Base-by-base conservation (phyloP, 176 grass and related monocot species). In the Carex littledalei region DNA sequence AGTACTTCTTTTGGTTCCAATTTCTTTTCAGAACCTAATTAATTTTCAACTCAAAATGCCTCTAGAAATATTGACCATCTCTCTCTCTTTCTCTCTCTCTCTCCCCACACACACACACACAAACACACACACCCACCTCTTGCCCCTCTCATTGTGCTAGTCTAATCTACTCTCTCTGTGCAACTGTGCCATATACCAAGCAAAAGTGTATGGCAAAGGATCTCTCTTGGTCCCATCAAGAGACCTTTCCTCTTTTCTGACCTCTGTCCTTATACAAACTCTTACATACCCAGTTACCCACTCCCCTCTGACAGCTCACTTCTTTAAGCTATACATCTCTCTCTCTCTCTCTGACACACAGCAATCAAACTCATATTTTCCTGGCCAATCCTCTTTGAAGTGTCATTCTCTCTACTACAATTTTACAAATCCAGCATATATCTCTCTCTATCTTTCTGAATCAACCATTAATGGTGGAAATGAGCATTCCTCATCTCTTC, bases 401-500 rank as follows among this genome's bases (percentile, higher is more conserved):
- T 53, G 8, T 54, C 72, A 53, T 4, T 75, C 45, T 29, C 1
- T 76, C 47, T 29, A 55, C 21, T 31, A 77, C 4, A 39, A 39
- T 39, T 39, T 39, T 39, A 39, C 54, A 77, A 77, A 81, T 59
- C 56, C 58, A 62, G 58, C 8, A 81, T 21, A 32, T 34, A 64
- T 34, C 49, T 81, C 39, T 62, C 12, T 26, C 62, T 47, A n/a
- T 67, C 11, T 85, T 32, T 87, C 76, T 35, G 79, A 86, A 92
- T 88, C 67, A 85, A 61, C 34, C 6, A 10, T 63, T 21, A 56
- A 80, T 85, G 62, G 63, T 22, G 1, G 59, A 83, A 31, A 97
- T 97, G 95, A 94, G 93, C 93, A 82, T 99, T 13, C 96, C 96
- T 63, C 90, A 95, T 81, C 67, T 99, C 87, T 99, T 95, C 87